These are phyloP conservation scores for Heliosperma pusillum DNA, from an alignment of 148 eudicot species.

Conservation along the genomic window DNA sequence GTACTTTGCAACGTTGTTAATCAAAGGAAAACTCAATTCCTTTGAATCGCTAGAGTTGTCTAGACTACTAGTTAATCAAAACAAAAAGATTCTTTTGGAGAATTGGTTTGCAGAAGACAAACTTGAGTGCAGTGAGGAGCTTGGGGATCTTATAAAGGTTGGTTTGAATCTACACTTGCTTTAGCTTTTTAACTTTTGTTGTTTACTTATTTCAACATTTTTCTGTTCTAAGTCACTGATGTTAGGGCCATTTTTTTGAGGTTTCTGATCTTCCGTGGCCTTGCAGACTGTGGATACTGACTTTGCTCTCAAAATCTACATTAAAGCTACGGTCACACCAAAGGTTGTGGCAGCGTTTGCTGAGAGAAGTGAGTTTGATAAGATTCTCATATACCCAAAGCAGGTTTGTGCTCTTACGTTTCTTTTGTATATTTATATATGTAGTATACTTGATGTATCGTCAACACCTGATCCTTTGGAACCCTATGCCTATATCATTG, in stretches of 20 bases:
- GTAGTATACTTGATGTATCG: not conserved
- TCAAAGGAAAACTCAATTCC: slow-evolving; percentile 85
- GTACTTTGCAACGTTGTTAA: slow-evolving; percentile 84
- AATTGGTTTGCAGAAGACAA: slow-evolving; percentile 98
- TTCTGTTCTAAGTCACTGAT: not conserved
- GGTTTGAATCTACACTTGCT: not conserved
- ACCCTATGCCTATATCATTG: not conserved
- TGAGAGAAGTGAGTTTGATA: slow-evolving; percentile 93
- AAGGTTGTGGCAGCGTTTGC: slow-evolving; percentile 98
- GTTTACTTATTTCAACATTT: not conserved
- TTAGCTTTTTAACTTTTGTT: not conserved
- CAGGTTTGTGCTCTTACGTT: slow-evolving; percentile 48
- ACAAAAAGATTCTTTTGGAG: slow-evolving; percentile 55
- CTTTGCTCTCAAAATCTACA: slow-evolving; percentile 89
- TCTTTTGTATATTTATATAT: not conserved
- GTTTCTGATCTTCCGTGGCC: not conserved
- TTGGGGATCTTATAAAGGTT: slow-evolving; percentile 99
- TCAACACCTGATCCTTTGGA: not conserved
- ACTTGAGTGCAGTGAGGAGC: slow-evolving; percentile 96
- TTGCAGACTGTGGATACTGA: slow-evolving; percentile 89
- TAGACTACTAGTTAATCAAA: slow-evolving; percentile 59
- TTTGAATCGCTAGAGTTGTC: slow-evolving; percentile 93
- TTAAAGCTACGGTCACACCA: slow-evolving; percentile 96
- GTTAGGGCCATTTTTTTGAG: not conserved
- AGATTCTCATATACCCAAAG: slow-evolving; percentile 87